phyloP scores from a whole-genome alignment of 2,329 filamentous ascomycete genomes.

The Alternaria solani region DNA sequence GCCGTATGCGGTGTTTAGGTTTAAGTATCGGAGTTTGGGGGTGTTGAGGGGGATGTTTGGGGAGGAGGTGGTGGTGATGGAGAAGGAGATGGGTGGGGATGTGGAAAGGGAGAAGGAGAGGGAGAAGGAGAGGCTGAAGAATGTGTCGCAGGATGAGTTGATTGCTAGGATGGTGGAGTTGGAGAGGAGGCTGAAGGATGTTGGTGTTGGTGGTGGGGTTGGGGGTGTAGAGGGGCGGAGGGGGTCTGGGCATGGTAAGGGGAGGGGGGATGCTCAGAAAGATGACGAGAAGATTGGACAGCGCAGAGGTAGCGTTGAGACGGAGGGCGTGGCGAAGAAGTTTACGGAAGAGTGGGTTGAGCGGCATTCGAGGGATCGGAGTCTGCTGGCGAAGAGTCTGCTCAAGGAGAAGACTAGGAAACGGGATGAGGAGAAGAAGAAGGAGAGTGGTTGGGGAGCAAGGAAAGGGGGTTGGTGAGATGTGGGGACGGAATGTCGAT shows the following conservation, averaged over 20 bases:
- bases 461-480: not conserved
- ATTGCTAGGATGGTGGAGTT: slow-evolving; percentile 23
- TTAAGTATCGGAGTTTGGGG: slow-evolving; percentile 53
- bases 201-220: slow-evolving; percentile 22
- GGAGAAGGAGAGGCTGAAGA: not conserved
- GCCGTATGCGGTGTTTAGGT: slow-evolving; percentile 58
- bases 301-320: slow-evolving; percentile 3
- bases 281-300: not conserved
- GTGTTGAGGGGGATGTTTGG: slow-evolving; percentile 48
- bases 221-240: not conserved
- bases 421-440: not conserved
- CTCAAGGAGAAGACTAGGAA: not conserved
- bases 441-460: not conserved
- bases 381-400: slow-evolving; percentile 5
- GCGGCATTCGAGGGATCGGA: slow-evolving; percentile 20
- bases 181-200: slow-evolving; percentile 34
- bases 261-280: not conserved
- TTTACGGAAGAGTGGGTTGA: slow-evolving; percentile 35
- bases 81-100: not conserved
- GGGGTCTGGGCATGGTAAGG: no score
- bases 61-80: not conserved
- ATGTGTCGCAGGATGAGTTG: not conserved
- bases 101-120: not conserved
- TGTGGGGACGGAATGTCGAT: not conserved
- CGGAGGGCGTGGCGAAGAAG: slow-evolving; percentile 17